phyloP scores from a whole-genome alignment of 1,284 basidiomycete species.

The Xanthoconium separans region DNA sequence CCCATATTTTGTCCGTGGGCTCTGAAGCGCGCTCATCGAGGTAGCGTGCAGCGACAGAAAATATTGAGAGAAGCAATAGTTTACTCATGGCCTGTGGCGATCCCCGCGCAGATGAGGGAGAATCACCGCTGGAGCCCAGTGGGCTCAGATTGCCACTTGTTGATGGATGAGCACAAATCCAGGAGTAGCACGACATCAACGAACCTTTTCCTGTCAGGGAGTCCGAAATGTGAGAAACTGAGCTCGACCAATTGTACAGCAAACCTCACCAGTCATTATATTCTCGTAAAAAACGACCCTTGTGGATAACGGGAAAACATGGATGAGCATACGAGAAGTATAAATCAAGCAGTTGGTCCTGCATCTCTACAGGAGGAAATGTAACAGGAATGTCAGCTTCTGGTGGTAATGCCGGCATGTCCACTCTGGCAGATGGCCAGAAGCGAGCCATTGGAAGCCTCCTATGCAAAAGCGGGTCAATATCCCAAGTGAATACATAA shows the following conservation, averaged over 20 bases:
- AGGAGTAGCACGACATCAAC: background rate
- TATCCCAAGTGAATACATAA: conserved; percentile 1
- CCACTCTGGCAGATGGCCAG: conserved; percentile 56
- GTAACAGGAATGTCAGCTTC: conserved; percentile 47
- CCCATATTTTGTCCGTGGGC: conserved; percentile 62
- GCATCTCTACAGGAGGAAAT: conserved; percentile 57
- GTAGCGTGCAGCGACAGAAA: conserved; percentile 75
- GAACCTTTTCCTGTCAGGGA: conserved; percentile 37
- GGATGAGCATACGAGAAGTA: conserved; percentile 85
- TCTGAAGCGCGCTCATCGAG: conserved; percentile 47
- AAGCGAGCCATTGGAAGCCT: conserved; percentile 73
- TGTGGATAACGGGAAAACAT: conserved; percentile 73
- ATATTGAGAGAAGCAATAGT: conserved; percentile 74
- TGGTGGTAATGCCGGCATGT: conserved; percentile 34
- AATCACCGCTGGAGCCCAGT: conserved; percentile 10
- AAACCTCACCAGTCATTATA: conserved; percentile 54
- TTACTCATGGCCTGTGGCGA: conserved; percentile 64
- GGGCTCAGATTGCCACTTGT: conserved; percentile 14
- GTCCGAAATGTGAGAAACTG: conserved; percentile 5
- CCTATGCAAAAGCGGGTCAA: conserved; percentile 40
- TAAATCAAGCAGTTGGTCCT: conserved; percentile 66
- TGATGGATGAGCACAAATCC: conserved; percentile 10
- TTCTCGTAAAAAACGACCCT: conserved; percentile 64
- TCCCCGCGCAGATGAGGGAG: conserved; percentile 40
- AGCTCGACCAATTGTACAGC: background rate